A percentile compares a stretch with the other conserved stretches of the same genome.
Conservation (phyloP, 2,329 filamentous ascomycete species). For the Alternaria dauci region DNA sequence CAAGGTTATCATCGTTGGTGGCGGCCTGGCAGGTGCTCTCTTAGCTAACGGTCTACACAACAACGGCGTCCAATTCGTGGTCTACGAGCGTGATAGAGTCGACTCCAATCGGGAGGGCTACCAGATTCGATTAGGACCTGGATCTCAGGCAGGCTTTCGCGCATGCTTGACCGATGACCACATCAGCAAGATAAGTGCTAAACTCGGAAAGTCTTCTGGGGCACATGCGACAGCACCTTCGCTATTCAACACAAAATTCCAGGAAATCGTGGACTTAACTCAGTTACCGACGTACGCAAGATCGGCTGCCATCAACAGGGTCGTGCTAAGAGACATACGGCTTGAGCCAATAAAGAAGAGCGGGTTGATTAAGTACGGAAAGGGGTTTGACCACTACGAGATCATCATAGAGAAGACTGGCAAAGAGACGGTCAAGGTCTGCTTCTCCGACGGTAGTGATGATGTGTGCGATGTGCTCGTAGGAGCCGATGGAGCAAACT, state of each 20-base stretch:
- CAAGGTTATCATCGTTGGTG: conserved; percentile 13
- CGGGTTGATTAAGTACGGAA: neutral
- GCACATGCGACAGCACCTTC: conserved; percentile 4
- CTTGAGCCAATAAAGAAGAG: neutral
- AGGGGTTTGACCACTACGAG: neutral
- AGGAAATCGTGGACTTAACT: conserved; percentile 2
- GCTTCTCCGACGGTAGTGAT: neutral
- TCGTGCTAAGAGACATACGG: neutral
- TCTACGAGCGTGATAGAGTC: conserved; percentile 6
- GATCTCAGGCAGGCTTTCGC: conserved; percentile 6
- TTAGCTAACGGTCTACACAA: conserved; percentile 11
- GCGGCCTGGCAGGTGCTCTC: conserved; percentile 8
- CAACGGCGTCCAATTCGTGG: conserved; percentile 5
- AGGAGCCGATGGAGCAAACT: conserved; percentile 4
- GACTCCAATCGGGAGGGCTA: conserved; percentile 13
- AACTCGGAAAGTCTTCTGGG: conserved; percentile 2
- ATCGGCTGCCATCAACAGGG: neutral
- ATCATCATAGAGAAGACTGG: neutral
- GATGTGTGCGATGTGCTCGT: conserved; percentile 7
- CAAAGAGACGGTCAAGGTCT: neutral
- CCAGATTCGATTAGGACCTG: conserved; percentile 11
- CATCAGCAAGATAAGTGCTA: neutral
- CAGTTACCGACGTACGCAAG: neutral
- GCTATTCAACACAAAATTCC: conserved; percentile 1
- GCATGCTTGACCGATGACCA: conserved; percentile 4